phyloP scores from a whole-genome alignment of 2,329 filamentous ascomycete species.

The Alternaria gaisen region DNA sequence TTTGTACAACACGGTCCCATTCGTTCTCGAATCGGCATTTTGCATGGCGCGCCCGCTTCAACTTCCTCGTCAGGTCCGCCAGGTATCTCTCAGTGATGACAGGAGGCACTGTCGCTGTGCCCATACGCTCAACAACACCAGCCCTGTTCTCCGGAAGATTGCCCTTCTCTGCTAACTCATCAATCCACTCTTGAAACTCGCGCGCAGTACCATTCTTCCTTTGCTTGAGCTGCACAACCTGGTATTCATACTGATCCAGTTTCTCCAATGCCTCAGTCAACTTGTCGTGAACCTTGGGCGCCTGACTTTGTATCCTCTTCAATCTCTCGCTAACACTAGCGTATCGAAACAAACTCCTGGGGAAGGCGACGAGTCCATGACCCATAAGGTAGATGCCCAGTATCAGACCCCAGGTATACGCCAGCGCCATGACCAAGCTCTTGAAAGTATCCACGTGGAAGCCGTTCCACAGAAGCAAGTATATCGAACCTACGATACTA shows the following conservation, averaged over 20 bases:
- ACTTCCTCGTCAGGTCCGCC: conserved; percentile 83
- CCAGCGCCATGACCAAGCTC: conserved; percentile 86
- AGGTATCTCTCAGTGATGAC: conserved; percentile 94
- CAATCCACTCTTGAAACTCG: conserved; percentile 91
- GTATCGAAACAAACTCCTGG: conserved; percentile 79
- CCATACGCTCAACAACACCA: conserved; percentile 30
- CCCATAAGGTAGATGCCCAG: conserved; percentile 98
- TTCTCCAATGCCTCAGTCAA: conserved; percentile 84
- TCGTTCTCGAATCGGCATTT: conserved; percentile 83
- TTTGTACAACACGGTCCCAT: conserved; percentile 81
- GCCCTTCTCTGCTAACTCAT: conserved; percentile 84
- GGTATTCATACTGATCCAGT: conserved; percentile 81
- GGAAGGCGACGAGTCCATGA: conserved; percentile 91
- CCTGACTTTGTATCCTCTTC: conserved; percentile 77
- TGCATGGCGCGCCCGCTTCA: conserved; percentile 83
- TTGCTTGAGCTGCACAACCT: conserved; percentile 79
- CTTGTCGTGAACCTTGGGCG: conserved; percentile 84
- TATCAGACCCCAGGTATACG: conserved; percentile 91
- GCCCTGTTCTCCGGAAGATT: conserved; percentile 70
- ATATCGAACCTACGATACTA: conserved; percentile 76
- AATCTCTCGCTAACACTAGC: conserved; percentile 79
- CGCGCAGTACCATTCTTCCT: conserved; percentile 80
- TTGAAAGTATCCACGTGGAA: conserved; percentile 78
- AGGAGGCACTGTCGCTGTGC: conserved; percentile 68
- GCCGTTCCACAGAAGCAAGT: conserved; percentile 82